A percentile compares a stretch with the other conserved stretches of the same genome.
These are phyloP conservation scores for Stachybotrys chartarum DNA, from an alignment of 2,329 filamentous ascomycete genomes.

Conservation along the genomic window DNA sequence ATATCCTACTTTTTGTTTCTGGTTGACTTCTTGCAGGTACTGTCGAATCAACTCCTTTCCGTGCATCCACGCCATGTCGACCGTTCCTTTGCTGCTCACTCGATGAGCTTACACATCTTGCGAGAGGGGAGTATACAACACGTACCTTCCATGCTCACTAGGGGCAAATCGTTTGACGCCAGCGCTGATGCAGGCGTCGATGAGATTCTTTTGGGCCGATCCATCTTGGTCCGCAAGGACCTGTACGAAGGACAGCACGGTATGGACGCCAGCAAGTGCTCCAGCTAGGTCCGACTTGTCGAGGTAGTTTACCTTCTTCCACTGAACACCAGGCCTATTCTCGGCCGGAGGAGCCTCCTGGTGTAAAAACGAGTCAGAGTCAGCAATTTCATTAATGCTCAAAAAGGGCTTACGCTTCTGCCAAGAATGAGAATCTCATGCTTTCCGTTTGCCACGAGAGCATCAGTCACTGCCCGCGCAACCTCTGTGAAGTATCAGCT, in stretches of 20 bases:
- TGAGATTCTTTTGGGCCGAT: conserved; percentile 32
- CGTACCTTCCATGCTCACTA: conserved; percentile 46
- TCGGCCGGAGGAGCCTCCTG: conserved; percentile 2
- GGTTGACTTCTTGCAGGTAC: conserved; percentile 46
- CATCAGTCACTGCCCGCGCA: conserved; percentile 43
- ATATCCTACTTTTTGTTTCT: conserved; percentile 28
- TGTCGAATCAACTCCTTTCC: conserved; percentile 41
- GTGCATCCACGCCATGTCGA: conserved; percentile 36
- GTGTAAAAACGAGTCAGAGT: neutral
- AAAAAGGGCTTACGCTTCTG: conserved; percentile 26
- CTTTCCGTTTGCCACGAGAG: conserved; percentile 36
- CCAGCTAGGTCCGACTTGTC: conserved; percentile 20
- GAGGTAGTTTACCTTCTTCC: conserved; percentile 37
- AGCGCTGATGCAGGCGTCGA: conserved; percentile 49
- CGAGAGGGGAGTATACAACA: neutral
- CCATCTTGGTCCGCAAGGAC: conserved; percentile 21
- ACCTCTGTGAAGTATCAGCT: conserved; percentile 31
- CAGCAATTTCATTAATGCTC: neutral
- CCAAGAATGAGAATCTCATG: conserved; percentile 47
- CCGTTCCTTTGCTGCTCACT: conserved; percentile 5
- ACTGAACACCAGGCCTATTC: conserved; percentile 22
- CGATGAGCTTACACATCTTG: conserved; percentile 1
- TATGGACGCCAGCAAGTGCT: conserved; percentile 39
- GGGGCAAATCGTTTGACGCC: conserved; percentile 55
- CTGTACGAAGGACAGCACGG: conserved; percentile 44